phyloP scores from a whole-genome alignment of 1,139 yeast species.

The Yueomyces sp. region DNA sequence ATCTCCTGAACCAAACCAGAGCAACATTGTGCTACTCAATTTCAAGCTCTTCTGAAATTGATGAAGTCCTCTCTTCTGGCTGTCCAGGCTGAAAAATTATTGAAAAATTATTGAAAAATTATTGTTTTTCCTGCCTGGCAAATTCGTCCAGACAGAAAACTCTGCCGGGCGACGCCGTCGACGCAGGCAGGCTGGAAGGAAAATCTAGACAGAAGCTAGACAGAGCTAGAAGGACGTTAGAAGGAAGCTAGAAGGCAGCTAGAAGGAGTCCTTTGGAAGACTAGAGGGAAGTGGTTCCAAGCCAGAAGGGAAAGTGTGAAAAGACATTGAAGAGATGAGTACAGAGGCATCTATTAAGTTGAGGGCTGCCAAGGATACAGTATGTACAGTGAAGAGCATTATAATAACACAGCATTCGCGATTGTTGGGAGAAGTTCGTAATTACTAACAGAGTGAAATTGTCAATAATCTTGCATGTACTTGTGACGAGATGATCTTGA shows the following conservation, averaged over 20 bases:
- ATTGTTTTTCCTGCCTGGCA: not conserved
- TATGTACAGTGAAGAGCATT: constrained; percentile 7
- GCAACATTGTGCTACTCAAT: too few relatives aligned
- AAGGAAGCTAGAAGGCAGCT: not conserved
- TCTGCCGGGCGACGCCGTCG: not conserved
- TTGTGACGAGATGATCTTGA: not conserved
- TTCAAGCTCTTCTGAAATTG: too few relatives aligned
- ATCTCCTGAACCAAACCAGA: too few relatives aligned
- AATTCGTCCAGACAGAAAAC: not conserved
- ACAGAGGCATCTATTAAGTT: constrained; percentile 21
- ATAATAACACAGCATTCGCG: too few relatives aligned
- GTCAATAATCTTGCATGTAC: not conserved
- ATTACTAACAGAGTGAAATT: constrained; percentile 1
- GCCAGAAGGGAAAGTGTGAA: too few relatives aligned
- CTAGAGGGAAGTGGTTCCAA: not conserved
- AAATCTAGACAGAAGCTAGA: not conserved
- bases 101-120: too few relatives aligned
- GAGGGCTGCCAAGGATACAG: constrained; percentile 23
- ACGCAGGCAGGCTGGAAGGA: not conserved
- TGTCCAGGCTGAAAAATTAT: too few relatives aligned
- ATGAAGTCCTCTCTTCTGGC: too few relatives aligned
- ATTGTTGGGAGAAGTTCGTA: not conserved
- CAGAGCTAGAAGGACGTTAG: not conserved
- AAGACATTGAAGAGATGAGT: constrained; percentile 6
- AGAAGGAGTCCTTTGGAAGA: not conserved